These are phyloP conservation scores for Rhizomucor miehei DNA, from an alignment of 371 early-diverging fungal genomes.

Conservation along the genomic window DNA sequence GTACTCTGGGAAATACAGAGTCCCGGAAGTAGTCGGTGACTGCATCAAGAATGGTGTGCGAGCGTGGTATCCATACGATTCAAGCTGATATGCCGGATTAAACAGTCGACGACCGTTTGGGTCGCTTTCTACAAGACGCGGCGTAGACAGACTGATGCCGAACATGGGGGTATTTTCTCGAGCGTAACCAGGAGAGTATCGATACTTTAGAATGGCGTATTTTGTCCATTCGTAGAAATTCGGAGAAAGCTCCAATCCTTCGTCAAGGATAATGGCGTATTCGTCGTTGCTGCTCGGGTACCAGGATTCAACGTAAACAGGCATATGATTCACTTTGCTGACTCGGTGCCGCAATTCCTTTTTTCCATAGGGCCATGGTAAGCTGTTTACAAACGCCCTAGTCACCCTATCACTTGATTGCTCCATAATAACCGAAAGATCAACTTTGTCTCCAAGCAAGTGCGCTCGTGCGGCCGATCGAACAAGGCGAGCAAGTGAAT, in stretches of 20 bases:
- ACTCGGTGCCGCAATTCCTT: conserved; percentile 58
- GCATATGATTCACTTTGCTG: conserved; percentile 47
- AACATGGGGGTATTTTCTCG: conserved; percentile 34
- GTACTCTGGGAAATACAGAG: conserved; percentile 63
- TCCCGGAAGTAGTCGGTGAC: conserved; percentile 50
- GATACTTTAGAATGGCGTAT: conserved; percentile 52
- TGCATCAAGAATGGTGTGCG: conserved; percentile 52
- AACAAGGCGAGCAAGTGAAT: conserved; percentile 49
- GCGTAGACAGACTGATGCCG: conserved; percentile 64
- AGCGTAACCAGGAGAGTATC: conserved; percentile 28
- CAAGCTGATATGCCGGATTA: conserved; percentile 14
- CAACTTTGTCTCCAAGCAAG: conserved; percentile 54
- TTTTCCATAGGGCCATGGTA: conserved; percentile 50
- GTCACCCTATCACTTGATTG: conserved; percentile 49
- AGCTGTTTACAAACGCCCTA: conserved; percentile 41
- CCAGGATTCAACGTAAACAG: conserved; percentile 63
- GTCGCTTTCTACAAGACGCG: conserved; percentile 41
- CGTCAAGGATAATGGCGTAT: conserved; percentile 57
- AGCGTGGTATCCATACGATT: conserved; percentile 23
- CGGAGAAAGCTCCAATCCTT: conserved; percentile 57
- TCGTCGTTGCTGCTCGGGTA: conserved; percentile 56
- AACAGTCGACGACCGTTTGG: conserved; percentile 26
- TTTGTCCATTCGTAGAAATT: conserved; percentile 59
- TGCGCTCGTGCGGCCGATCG: conserved; percentile 48
- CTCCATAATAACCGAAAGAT: conserved; percentile 57